Percentiles rank a stretch among this genome's conserved stretches.
Evolutionary conservation across 2,329 filamentous ascomycete species (phyloP).

Genomic region (Colletotrichum sp.): DNA sequence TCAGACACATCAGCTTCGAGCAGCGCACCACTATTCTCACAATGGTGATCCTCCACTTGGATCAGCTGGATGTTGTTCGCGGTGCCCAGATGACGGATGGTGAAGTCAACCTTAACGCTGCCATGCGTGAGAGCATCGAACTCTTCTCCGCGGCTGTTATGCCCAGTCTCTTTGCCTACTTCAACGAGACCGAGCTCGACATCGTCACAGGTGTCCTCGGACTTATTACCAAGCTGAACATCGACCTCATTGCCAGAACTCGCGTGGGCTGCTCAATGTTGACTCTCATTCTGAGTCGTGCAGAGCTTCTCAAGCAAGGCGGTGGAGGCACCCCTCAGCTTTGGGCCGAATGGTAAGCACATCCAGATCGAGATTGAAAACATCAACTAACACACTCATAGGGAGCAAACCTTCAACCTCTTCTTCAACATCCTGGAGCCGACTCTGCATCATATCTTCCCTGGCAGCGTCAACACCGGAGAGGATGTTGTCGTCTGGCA

Average conservation of each 20-base stretch:
- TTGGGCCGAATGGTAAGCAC: constrained; percentile 76
- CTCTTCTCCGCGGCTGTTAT: constrained; percentile 88
- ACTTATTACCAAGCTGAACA: constrained; percentile 81
- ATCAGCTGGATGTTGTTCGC: constrained; percentile 88
- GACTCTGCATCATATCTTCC: constrained; percentile 85
- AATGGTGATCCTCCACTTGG: constrained; percentile 93
- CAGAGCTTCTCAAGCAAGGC: constrained; percentile 89
- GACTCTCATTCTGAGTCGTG: constrained; percentile 92
- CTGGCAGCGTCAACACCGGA: constrained; percentile 84
- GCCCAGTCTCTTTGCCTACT: constrained; percentile 86
- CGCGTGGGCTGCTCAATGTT: constrained; percentile 88
- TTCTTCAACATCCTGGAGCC: constrained; percentile 90
- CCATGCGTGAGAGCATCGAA: constrained; percentile 89
- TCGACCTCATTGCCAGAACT: constrained; percentile 84
- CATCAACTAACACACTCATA: constrained; percentile 30
- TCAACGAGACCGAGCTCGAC: constrained; percentile 88
- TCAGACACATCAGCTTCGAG: constrained; percentile 89
- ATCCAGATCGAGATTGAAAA: constrained; percentile 27
- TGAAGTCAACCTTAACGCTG: constrained; percentile 73
- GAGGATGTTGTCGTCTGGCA: constrained; percentile 99
- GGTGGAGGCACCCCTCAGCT: constrained; percentile 72
- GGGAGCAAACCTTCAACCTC: constrained; percentile 79
- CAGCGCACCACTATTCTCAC: constrained; percentile 95
- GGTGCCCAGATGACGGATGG: constrained; percentile 77
- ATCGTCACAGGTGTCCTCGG: constrained; percentile 91